Evolutionary conservation across 805 yeast species (phyloP).

Genomic region (Candida tallmaniae): DNA sequence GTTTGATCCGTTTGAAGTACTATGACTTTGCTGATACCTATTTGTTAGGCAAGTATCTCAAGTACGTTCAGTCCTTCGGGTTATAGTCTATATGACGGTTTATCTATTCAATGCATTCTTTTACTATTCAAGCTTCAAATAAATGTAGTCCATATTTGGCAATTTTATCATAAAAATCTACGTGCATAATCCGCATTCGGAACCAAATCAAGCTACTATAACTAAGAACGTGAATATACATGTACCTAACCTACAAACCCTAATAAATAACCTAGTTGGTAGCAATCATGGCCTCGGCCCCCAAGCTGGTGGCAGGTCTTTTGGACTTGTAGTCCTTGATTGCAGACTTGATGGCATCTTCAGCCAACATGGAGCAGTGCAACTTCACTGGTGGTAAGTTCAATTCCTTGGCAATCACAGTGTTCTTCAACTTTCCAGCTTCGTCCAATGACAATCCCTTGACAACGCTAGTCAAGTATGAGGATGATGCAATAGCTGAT

Average conservation of each 20-base stretch:
- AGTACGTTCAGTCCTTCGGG: slow-evolving; percentile 17
- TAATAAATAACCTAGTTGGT: neutral
- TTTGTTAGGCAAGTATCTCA: slow-evolving; percentile 19
- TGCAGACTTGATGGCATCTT: slow-evolving; percentile 97
- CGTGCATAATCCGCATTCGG: no score
- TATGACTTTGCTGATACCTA: slow-evolving; percentile 16
- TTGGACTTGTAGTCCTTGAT: slow-evolving; percentile 90
- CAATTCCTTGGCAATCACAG: slow-evolving; percentile 90
- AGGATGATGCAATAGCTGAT: slow-evolving; percentile 92
- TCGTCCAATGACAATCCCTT: slow-evolving; percentile 93
- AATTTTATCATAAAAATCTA: no score
- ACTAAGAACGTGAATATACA: no score
- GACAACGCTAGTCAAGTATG: slow-evolving; percentile 91
- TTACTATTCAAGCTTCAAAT: no score
- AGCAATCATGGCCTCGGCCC: slow-evolving; percentile 17
- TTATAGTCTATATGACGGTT: slow-evolving; percentile 6
- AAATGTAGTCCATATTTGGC: no score
- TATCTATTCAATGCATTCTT: no score
- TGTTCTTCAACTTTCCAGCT: slow-evolving; percentile 88
- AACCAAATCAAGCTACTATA: no score
- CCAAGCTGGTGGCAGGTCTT: slow-evolving; percentile 56
- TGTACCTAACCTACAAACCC: no score
- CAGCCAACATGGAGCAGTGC: slow-evolving; percentile 98
- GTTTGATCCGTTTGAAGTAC: slow-evolving; percentile 26
- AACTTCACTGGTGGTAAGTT: slow-evolving; percentile 95